Base-by-base conservation (phyloP, 495 filamentous ascomycete genomes). In the Elasticomyces elasticus region DNA sequence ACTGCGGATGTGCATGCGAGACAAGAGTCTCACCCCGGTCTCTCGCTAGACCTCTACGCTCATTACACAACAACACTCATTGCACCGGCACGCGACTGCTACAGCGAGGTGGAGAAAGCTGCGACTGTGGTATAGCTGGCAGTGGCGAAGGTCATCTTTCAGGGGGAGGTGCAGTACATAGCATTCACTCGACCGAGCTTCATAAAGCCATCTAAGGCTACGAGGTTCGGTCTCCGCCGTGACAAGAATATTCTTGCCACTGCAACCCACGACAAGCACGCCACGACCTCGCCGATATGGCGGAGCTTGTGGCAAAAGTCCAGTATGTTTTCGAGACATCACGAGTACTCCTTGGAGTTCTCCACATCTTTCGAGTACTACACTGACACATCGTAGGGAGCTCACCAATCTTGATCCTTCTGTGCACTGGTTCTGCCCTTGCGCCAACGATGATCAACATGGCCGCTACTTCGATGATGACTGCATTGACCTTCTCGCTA, bases 361-460 rank as follows among this genome's bases (percentile, higher is more conserved):
- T 23, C 22, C 26, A 24, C 51, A 24, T 22, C 11, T 23, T 42
- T n/a, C 24, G n/a, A 9, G 23, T 30, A 24, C 26, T 13, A 38
- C 24, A 49, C 11, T 6, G 22, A 55, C n/a, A 24, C 26, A 37
- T n/a, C 42, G 7, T 44, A 71, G 69, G 17, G 55, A 67, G 28
- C 61, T 71, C 27, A 26, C 57, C 26, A 15, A 51, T 11, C 61
- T 71, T 17, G 63, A 67, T 37, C 27, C 44, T 11, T 61, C 64
- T 19, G 48, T 64, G 10, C 69, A 72, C 55, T 63, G 65, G 30
- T 70, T 72, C 52, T 72, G 69, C 44, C 68, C 69, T 1, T 67
- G 69, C 27, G 25, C 40, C 10, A 50, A 26, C 41, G 47, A 55
- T 17, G 58, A 64, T 20, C 65, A 72, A 20, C 6, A n/a, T 17